Base-by-base conservation (phyloP, 164 flowering plant species). In the Chimonanthus salicifolius region DNA sequence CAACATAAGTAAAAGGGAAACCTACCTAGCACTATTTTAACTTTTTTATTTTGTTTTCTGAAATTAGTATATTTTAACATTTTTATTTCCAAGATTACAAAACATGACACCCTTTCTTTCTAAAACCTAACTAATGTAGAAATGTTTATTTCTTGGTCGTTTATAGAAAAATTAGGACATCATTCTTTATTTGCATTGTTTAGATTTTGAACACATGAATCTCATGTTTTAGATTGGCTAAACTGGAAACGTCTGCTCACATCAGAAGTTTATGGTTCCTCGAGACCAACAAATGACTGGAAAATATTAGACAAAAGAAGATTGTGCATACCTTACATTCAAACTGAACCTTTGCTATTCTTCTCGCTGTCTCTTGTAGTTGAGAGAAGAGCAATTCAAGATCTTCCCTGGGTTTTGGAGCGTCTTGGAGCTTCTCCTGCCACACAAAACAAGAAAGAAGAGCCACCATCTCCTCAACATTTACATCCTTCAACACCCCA, bases 381-480 rank as follows among this genome's bases (percentile, higher is more conserved):
- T 92, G 97, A 21, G 80, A 80, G 80, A 88, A 90, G n/a, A 96
- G 93, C 79, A 91, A 77, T 69, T 87, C 90, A 64, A 96, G 97
- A 64, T 94, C 99, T 72, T 92, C 97, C 80, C 94, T 83, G 11
- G 99, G 99, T 80, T 94, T 96, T 72, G 75, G 85, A 70, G 97
- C 90, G 76, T 94, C 97, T 73, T 86, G 84, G 73, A 96, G 97
- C 84, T 91, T 93, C 81, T 96, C 98, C 78, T 86, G 96, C 99
- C 99, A 96, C 67, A 96, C 99, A 78, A 96, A 90, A 80, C 99
- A 96, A 6, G 99, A 94, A 43, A 96, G 94, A 64, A 96, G 97
- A 73, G 99, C 80, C 68, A 96, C 88, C 97, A 94, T 86, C 72
- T 93, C 92, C 76, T 94, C 99, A 72, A 94, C 92, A 69, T 84